Evolutionary conservation across 2,329 filamentous ascomycete species (phyloP), one percentile per base, ranked within the genome.

Genomic region (Xylariaceae sp.): DNA sequence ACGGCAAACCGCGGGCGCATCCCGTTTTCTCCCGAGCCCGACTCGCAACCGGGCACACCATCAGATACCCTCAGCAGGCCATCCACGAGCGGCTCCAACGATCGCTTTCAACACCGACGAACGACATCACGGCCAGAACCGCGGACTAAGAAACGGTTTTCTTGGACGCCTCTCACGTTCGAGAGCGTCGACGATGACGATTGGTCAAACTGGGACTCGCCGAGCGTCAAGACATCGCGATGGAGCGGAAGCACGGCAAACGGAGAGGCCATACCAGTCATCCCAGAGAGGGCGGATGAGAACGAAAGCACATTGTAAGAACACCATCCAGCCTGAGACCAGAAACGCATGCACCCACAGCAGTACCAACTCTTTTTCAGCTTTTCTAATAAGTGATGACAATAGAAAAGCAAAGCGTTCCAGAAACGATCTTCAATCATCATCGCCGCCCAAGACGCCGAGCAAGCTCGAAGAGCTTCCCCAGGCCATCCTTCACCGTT

Each of bases 401-500:
- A 32, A 52, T 40, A 61, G 57, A 30, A 54, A 53, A 50, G 50
- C 49, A 29, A 56, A 55, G 42, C 52, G 48, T 32, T 60, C 55
- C 37, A 47, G 34, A 38, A 52, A 44, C 44, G 52, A 54, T 34
- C 47, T 53, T 34, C 50, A 50, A 36, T 44, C 46, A 14, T 45
- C 56, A 14, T 52, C 53, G 19, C 55, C 53, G 19, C 55, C 54
- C 17, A 40, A 44, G 46, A 59, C 66, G 31, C 56, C 65, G 14
- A 64, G 64, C 44, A 70, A 68, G 52, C 60, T 76, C 24, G 70
- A 74, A 59, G 67, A 81, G 55, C 59, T 78, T 41, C 59, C 84
- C 18, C 87, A 86, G 66, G 81, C 81, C 34, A 75, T 83, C 33
- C 73, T 94, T 40, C 81, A 81, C 57, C 80, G 82, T 48, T 65